Base-by-base conservation (phyloP, 164 flowering plant species). In the Berberis thunbergii region DNA sequence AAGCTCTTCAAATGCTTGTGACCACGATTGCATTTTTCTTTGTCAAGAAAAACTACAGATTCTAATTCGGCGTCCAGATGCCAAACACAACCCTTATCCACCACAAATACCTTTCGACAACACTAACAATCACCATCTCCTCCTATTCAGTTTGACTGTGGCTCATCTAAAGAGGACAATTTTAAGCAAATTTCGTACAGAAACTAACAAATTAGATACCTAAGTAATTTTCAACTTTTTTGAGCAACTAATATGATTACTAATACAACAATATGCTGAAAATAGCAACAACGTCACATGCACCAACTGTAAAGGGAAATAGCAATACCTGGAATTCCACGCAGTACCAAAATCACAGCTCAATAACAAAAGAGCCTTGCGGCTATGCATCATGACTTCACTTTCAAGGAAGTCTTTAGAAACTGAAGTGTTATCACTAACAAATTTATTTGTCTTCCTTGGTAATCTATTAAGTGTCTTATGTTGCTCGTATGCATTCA, bases 281-380 rank as follows among this genome's bases (percentile, higher is more conserved):
- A 62, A 12, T n/a, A 40, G 46, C 44, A 45, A 54, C 7, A 68
- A 4, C 1, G 49, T 8, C 6, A 49, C 6, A 12, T 45, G 9
- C 45, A 58, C 41, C 38, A 45, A 63, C 26, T 50, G 46, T 7
- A 57, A 8, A 26, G 50, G 40, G 26, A 52, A 48, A 59, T 45
- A 39, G 50, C 13, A 60, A 68, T 62, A 94, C 98, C 98, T 91
- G 73, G 79, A 77, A 84, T 91, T 91, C 99, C 99, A 94, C 26
- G 97, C 97, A 45, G 87, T 89, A 49, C 80, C 82, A 64, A 85
- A 86, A 76, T 91, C 97, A 67, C 77, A 75, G 69, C 91, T 84
- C 61, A 94, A 75, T 79, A 94, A 61, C 78, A 91, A 66, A 74
- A 94, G 84, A 65, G 90, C 84, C 75, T 70, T 78, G 83, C 26